These are phyloP conservation scores for Dendrobium officinale DNA, from an alignment of 106 monocot genomes.

Conservation along the genomic window DNA sequence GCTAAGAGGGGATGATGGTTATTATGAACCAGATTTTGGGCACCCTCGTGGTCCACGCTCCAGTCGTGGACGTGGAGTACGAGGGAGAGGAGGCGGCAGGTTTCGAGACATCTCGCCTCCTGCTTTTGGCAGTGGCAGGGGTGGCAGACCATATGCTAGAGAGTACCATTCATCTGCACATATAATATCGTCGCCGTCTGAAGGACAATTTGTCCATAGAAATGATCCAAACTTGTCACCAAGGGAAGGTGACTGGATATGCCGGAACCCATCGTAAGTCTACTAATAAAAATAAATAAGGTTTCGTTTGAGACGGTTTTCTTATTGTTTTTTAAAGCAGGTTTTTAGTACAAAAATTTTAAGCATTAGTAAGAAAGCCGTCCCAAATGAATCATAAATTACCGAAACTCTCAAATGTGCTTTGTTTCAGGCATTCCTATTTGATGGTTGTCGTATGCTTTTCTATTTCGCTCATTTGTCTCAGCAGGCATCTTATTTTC, in stretches of 20 bases:
- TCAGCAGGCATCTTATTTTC: neutral
- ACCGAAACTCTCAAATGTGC: too few relatives aligned
- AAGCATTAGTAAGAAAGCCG: too few relatives aligned
- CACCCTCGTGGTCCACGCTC: constrained; percentile 10
- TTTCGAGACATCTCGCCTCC: constrained; percentile 36
- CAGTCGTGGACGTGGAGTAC: constrained; percentile 29
- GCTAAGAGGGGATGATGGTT: constrained; percentile 19
- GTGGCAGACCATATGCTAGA: constrained; percentile 25
- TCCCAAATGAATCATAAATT: too few relatives aligned
- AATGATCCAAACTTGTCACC: constrained; percentile 92
- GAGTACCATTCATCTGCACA: constrained; percentile 23
- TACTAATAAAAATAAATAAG: too few relatives aligned
- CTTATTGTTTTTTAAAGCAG: too few relatives aligned
- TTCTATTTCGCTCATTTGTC: neutral
- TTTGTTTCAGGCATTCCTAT: neutral
- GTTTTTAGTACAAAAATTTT: too few relatives aligned
- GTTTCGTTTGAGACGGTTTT: too few relatives aligned
- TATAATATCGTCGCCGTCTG: constrained; percentile 6
- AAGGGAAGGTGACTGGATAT: constrained; percentile 97
- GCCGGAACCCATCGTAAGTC: constrained; percentile 70
- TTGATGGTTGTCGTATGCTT: neutral
- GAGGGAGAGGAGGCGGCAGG: constrained; percentile 44
- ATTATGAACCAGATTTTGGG: constrained; percentile 27
- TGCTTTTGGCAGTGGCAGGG: constrained; percentile 39
- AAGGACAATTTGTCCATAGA: constrained; percentile 44